A percentile compares a stretch with the other conserved stretches of the same genome.
Evolutionary conservation across 2,329 filamentous ascomycete species (phyloP).

Genomic region (Myriosclerotinia curreyana): DNA sequence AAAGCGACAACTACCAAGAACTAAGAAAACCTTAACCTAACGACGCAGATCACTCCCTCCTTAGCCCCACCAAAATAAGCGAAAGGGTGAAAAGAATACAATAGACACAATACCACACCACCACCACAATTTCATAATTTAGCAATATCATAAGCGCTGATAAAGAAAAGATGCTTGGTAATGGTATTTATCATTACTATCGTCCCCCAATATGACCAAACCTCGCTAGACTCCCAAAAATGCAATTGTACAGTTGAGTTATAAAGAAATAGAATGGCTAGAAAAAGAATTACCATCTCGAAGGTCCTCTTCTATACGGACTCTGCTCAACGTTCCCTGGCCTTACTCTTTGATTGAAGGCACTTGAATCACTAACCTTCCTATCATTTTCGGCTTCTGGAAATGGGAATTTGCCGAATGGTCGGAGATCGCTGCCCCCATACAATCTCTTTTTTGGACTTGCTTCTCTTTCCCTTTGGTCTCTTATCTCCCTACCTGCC

Average conservation of each 20-base stretch:
- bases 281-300: constrained; percentile 30
- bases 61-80: constrained; percentile 10
- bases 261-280: background rate
- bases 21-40: background rate
- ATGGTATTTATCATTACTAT: constrained; percentile 6
- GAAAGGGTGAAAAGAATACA: background rate
- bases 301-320: constrained; percentile 33
- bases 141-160: background rate
- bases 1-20: background rate
- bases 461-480: constrained; percentile 35
- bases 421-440: constrained; percentile 23
- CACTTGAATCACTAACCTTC: constrained; percentile 29
- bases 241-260: constrained; percentile 7
- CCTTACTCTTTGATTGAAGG: constrained; percentile 24
- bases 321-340: constrained; percentile 27
- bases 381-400: constrained; percentile 27
- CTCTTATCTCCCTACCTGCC: constrained; percentile 43
- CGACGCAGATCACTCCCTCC: background rate
- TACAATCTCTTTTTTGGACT: constrained; percentile 35
- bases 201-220: background rate
- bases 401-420: constrained; percentile 23
- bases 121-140: background rate
- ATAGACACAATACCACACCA: too few species aligned
- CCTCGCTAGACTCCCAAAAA: background rate
- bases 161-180: background rate